Evolutionary conservation across 495 filamentous ascomycete genomes (phyloP).

Genomic region (Chaetomidium leptoderma): DNA sequence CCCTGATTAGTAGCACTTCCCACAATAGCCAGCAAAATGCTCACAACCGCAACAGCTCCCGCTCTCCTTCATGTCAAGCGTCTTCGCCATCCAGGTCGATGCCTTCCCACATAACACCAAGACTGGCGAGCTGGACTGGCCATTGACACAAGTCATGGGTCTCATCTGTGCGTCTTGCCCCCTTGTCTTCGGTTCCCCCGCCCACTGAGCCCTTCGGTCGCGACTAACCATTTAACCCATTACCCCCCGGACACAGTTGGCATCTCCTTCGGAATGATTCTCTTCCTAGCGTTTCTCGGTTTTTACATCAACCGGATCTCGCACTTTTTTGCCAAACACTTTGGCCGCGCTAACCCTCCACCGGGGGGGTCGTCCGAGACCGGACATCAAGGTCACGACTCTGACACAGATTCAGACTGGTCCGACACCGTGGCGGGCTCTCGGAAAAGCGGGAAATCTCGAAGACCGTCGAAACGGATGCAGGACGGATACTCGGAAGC

Average conservation of each 20-base stretch:
- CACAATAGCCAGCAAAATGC: background rate
- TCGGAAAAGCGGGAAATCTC: background rate
- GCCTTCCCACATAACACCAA: conserved; percentile 5
- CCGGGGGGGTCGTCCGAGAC: background rate
- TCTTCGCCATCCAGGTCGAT: conserved; percentile 11
- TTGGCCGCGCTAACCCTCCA: background rate
- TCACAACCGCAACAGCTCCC: background rate
- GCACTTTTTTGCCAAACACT: background rate
- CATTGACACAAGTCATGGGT: background rate
- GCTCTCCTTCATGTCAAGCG: conserved; percentile 9
- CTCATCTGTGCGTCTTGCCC: background rate
- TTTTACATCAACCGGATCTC: conserved; percentile 5
- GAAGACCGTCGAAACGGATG: background rate
- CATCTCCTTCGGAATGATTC: background rate
- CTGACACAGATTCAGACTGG: background rate
- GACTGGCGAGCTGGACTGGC: conserved; percentile 10
- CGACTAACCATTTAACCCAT: background rate
- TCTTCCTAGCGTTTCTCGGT: background rate
- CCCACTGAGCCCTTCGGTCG: background rate
- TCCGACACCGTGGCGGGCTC: background rate
- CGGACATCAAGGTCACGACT: background rate
- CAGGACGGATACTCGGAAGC: background rate
- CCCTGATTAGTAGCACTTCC: background rate
- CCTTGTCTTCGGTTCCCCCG: background rate
- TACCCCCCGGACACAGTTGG: background rate